Percentiles rank a stretch among this genome's conserved stretches.
Evolutionary conservation across 257 asterid species (phyloP).

Genomic region (Solanum megistacrolobum): DNA sequence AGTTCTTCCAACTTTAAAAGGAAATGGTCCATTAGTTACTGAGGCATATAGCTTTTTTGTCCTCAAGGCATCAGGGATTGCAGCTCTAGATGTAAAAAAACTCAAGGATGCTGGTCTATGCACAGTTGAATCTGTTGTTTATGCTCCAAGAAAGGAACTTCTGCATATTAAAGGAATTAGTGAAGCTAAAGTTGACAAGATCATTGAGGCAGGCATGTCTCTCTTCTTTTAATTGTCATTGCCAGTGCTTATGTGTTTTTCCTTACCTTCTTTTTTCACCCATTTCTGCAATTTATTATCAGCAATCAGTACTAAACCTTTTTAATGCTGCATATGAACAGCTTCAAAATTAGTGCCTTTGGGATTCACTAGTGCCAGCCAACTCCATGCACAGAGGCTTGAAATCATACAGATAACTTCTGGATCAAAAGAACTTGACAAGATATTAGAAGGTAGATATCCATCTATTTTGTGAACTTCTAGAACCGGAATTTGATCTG

Average conservation of each 20-base stretch:
- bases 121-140: slow-evolving; percentile 87
- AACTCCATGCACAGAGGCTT: slow-evolving; percentile 88
- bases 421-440: slow-evolving; percentile 95
- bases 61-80: slow-evolving; percentile 71
- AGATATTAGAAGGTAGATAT: slow-evolving; percentile 66
- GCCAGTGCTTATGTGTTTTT: not conserved
- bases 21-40: not conserved
- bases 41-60: not conserved
- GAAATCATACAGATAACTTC: slow-evolving; percentile 92
- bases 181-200: slow-evolving; percentile 96
- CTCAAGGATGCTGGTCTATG: slow-evolving; percentile 89
- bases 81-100: slow-evolving; percentile 84
- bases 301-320: not conserved
- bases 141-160: slow-evolving; percentile 93
- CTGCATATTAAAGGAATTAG: slow-evolving; percentile 88
- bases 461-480: not conserved
- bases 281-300: not conserved
- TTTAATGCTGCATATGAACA: slow-evolving; percentile 22
- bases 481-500: not conserved
- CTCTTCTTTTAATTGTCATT: not conserved
- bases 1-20: not conserved
- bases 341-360: slow-evolving; percentile 94
- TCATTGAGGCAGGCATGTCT: slow-evolving; percentile 90
- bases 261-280: not conserved
- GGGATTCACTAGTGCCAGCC: slow-evolving; percentile 92